These are phyloP conservation scores for Austropuccinia psidii DNA, from an alignment of 1,284 basidiomycete species.

Conservation along the genomic window DNA sequence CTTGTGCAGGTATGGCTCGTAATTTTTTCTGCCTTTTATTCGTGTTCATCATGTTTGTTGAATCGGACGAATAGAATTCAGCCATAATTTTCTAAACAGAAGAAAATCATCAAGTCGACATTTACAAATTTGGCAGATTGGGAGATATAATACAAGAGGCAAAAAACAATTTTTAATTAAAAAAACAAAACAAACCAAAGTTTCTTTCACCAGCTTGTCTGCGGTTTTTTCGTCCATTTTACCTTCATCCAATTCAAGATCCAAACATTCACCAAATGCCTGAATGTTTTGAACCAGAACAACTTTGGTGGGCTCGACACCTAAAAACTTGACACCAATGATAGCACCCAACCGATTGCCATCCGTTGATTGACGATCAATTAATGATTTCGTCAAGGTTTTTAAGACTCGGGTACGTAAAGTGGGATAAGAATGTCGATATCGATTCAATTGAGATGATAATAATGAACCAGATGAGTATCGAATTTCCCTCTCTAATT, in stretches of 20 bases:
- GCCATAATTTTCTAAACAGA: conserved; percentile 21
- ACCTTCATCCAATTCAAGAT: conserved; percentile 4
- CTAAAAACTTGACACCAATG: conserved; percentile 19
- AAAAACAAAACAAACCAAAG: conserved; percentile 16
- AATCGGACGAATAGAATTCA: not conserved
- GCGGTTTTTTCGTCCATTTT: conserved; percentile 3
- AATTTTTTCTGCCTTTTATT: not conserved
- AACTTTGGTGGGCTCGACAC: conserved; percentile 14
- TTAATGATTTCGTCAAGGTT: conserved; percentile 75
- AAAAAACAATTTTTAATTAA: not conserved
- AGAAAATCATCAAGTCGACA: not conserved
- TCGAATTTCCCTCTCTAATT: conserved; percentile 47
- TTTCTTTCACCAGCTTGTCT: conserved; percentile 24
- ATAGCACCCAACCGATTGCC: conserved; percentile 35
- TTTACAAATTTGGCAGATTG: too few relatives aligned
- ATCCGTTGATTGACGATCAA: conserved; percentile 18
- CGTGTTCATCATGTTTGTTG: not conserved
- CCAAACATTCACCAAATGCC: conserved; percentile 34
- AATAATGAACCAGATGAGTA: conserved; percentile 58
- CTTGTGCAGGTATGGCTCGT: conserved; percentile 21
- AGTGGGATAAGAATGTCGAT: conserved; percentile 61
- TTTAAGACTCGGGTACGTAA: conserved; percentile 82
- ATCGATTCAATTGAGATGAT: conserved; percentile 63
- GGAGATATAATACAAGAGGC: not conserved
- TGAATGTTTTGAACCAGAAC: conserved; percentile 30